Evolutionary conservation across 78 protist genomes (phyloP), one percentile per base, ranked within the genome.

Genomic region (Polysphondylium violaceum): DNA sequence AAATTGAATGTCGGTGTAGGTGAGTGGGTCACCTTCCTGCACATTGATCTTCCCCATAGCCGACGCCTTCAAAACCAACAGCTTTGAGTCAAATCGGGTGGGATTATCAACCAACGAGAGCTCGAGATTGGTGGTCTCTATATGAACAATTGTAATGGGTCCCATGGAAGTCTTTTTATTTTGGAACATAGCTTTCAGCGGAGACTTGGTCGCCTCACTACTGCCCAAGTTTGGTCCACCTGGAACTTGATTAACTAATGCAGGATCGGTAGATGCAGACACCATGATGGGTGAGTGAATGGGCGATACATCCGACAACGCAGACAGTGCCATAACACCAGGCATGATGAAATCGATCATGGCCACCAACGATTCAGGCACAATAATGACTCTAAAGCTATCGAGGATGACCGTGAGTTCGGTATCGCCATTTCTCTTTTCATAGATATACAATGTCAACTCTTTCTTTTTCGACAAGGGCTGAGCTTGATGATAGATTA

Each of bases 301-400:
- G 21, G 91, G 91, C 31, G 91, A 71, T 5, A 83, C 53, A 6
- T 83, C 91, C 0, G 91, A 83, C 11, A 83, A 36, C 5, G 91
- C 67, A 19, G 91, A 59, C 11, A 83, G 53, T 17, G 79, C 81
- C 29, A 27, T 83, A 53, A 83, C 36, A 17, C 91, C 91, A 9
- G 91, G 91, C 72, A 69, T 58, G 33, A 83, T 69, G 53, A 83
- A 83, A 58, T 83, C 91, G 56, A 83, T 83, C 51, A 83, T 83
- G 17, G 91, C 76, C 8, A 67, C 31, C 23, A 83, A 55, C 19
- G 91, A 83, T 44, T 83, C 91, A 4, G 91, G 91, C 14, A 83
- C 91, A 0, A 83, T 43, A 3, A 64, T 61, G 44, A 55, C 91
- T 27, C 79, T 53, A 19, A 67, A 59, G 44, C 59, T 19, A 31